Percentiles rank a stretch among this genome's conserved stretches.
These are phyloP conservation scores for Polygonum aviculare DNA, from an alignment of 148 eudicot species.

Conservation along the genomic window DNA sequence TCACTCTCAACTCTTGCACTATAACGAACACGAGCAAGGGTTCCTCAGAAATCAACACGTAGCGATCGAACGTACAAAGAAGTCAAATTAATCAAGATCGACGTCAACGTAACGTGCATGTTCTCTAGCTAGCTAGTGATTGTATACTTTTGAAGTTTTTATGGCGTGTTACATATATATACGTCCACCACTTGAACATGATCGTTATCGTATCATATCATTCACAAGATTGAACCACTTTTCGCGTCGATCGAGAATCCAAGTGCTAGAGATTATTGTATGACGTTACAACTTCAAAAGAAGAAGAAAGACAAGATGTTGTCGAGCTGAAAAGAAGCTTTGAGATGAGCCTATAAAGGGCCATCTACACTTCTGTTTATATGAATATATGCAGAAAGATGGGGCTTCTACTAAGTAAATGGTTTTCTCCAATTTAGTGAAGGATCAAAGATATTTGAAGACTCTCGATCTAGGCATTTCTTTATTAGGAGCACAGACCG, in stretches of 20 bases:
- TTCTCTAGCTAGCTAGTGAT: neutral
- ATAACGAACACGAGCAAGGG: neutral
- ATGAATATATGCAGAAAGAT: neutral
- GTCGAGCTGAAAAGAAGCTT: neutral
- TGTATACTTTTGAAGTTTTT: no score
- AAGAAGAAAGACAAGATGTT: neutral
- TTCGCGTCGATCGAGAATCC: neutral
- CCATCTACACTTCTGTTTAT: neutral
- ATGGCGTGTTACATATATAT: no score
- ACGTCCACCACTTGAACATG: no score
- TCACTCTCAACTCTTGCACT: neutral
- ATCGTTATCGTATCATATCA: no score
- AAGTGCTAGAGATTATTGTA: neutral
- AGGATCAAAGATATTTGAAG: neutral
- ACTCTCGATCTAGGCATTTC: neutral
- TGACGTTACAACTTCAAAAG: neutral
- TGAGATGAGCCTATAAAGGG: constrained; percentile 1
- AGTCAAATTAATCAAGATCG: neutral
- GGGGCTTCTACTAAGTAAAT: neutral
- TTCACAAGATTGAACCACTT: no score
- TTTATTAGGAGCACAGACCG: neutral
- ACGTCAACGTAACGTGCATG: neutral
- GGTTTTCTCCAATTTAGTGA: neutral
- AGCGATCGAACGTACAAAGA: neutral
- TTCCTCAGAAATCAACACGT: neutral